Conservation (phyloP, 441 rosid genomes). For the Euphorbia schlechtendalii region DNA sequence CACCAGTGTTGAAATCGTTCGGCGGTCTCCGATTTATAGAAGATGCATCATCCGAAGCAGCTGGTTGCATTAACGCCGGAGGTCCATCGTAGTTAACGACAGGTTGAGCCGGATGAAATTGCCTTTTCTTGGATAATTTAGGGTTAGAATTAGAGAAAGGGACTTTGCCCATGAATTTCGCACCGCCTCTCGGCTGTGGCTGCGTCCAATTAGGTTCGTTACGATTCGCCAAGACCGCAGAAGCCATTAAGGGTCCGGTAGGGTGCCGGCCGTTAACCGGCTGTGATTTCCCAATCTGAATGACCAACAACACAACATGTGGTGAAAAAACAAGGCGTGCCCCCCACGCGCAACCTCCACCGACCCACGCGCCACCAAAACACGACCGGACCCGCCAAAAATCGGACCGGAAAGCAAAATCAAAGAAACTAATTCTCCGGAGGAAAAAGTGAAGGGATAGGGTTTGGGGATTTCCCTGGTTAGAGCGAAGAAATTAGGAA, state of each 20-base stretch:
- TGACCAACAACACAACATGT: conserved; percentile 27
- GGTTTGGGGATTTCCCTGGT: conserved; percentile 32
- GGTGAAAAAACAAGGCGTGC: conserved; percentile 11
- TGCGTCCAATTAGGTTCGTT: conserved; percentile 52
- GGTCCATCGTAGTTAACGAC: conserved; percentile 34
- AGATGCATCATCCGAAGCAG: conserved; percentile 54
- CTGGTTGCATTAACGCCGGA: conserved; percentile 35
- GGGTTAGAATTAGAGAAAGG: conserved; percentile 48
- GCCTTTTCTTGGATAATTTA: conserved; percentile 32
- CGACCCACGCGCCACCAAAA: conserved; percentile 21
- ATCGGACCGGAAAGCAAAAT: not conserved
- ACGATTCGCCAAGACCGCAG: conserved; percentile 58
- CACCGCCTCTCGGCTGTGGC: conserved; percentile 36
- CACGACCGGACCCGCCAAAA: not conserved
- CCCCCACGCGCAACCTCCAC: too few species aligned
- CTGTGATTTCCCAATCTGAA: conserved; percentile 11
- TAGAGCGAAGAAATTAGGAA: conserved; percentile 35
- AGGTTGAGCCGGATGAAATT: conserved; percentile 27
- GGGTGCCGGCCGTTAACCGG: conserved; percentile 22
- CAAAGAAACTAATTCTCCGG: not conserved
- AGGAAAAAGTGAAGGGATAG: conserved; percentile 7
- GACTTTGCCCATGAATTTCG: conserved; percentile 44
- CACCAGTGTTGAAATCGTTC: conserved; percentile 20
- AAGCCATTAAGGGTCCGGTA: conserved; percentile 50
- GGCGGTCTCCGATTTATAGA: conserved; percentile 34